Evolutionary conservation across 176 grass and related monocot genomes (phyloP), one percentile per base, ranked within the genome.

Genomic region (Zizania latifolia): DNA sequence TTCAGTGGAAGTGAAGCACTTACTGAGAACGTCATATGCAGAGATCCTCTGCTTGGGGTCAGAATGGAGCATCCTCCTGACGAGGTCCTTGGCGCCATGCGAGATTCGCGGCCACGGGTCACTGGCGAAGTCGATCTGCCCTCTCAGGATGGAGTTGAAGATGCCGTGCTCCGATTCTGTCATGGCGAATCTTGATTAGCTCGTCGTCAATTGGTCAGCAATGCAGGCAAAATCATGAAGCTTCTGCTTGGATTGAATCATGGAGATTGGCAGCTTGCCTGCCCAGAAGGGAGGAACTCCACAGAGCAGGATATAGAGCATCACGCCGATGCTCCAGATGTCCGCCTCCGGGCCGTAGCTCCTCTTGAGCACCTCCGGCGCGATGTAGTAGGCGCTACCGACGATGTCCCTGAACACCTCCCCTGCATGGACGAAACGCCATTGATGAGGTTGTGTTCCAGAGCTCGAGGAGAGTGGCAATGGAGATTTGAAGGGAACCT

Each of bases 401-500:
- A 94, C 91, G 73, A 94, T 94, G 50, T 94, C 92, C 79, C 89
- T 45, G 82, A 94, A 94, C 75, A 94, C 92, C 65, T 94, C 92
- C 17, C 91, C 90, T 90, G 73, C 58, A 53, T 26, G 17, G 56
- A 4, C 34, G 58, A 58, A 17, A 50, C 2, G 58, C 39, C 39
- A 46, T 27, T 35, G 21, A 11, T 53, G 41, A 13, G n/a, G n/a
- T n/a, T n/a, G n/a, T n/a, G n/a, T n/a, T n/a, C n/a, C n/a, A n/a
- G n/a, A n/a, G 24, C 31, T 35, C 19, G 31, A 45, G 15, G 43
- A 45, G 60, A 21, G 33, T 4, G 22, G 35, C 62, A 8, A 2
- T 60, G 10, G 5, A 30, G 19, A 59, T 60, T 15, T 59, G 6
- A 8, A 1, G 5, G 8, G 2, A 5, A 81, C 78, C 89, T 88